Evolutionary conservation across 2,329 filamentous ascomycete species (phyloP).

Genomic region (Beauveria australis): DNA sequence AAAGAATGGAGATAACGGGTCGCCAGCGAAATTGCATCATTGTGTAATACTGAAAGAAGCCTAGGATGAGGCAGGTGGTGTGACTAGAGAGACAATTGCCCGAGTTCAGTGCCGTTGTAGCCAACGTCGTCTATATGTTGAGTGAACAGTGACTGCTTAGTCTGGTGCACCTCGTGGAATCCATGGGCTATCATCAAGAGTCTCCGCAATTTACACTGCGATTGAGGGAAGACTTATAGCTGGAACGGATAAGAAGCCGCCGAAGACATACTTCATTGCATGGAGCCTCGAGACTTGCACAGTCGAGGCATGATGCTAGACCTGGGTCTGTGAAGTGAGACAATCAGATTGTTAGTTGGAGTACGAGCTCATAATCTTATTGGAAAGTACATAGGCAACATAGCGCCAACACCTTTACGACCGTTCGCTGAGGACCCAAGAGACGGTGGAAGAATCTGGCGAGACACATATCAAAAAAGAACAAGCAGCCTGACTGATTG

Average conservation of each 20-base stretch:
- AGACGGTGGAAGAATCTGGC: too few relatives aligned
- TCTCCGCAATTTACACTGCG: too few relatives aligned
- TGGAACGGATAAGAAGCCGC: not conserved
- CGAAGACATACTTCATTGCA: not conserved
- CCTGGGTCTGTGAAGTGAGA: not conserved
- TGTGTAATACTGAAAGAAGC: conserved; percentile 3
- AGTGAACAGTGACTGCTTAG: not conserved
- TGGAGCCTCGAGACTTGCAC: not conserved
- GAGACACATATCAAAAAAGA: too few relatives aligned
- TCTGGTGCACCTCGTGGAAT: too few relatives aligned
- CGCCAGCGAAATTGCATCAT: conserved; percentile 1
- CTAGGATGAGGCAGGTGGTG: not conserved
- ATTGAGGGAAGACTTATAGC: not conserved
- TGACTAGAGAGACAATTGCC: not conserved
- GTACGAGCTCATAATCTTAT: not conserved
- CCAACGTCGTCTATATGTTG: not conserved
- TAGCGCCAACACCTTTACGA: not conserved
- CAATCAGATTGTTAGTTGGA: not conserved
- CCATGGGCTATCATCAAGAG: too few relatives aligned
- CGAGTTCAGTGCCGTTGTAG: not conserved
- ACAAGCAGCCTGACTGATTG: too few relatives aligned
- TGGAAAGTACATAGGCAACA: not conserved
- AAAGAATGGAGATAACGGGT: not conserved
- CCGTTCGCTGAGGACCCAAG: not conserved
- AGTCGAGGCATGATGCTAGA: not conserved